phyloP scores from a whole-genome alignment of 257 asterid species.

The Gentiana macrophylla region DNA sequence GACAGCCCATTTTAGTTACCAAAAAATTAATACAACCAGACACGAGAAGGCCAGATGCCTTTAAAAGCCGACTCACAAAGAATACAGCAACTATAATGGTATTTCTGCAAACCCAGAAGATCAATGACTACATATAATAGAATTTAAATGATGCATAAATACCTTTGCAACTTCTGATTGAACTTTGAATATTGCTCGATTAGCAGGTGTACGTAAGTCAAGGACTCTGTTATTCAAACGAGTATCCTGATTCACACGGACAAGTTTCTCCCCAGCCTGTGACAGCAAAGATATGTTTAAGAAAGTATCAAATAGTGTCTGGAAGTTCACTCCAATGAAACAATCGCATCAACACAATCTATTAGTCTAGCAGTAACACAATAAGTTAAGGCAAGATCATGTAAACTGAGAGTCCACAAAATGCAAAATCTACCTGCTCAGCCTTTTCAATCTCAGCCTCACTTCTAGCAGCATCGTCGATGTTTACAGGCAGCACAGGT shows the following conservation, averaged over 20 bases:
- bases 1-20: neutral
- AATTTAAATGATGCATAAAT: conserved; percentile 7
- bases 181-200: conserved; percentile 74
- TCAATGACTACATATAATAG: neutral
- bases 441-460: conserved; percentile 59
- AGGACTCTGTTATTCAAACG: conserved; percentile 74
- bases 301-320: neutral
- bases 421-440: conserved; percentile 29
- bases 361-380: too few relatives aligned
- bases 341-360: too few relatives aligned
- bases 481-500: conserved; percentile 46
- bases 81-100: neutral
- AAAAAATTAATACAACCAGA: neutral
- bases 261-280: conserved; percentile 80
- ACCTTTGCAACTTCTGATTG: conserved; percentile 72
- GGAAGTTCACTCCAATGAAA: neutral
- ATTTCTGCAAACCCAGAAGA: neutral
- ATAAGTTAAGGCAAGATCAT: neutral
- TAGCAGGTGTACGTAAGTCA: conserved; percentile 84
- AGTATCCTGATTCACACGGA: conserved; percentile 88
- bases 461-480: conserved; percentile 74
- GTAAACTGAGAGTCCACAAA: too few relatives aligned
- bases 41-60: neutral
- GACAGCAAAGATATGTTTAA: neutral
- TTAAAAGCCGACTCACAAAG: neutral